Percentiles rank a stretch among this genome's conserved stretches.
Conservation (phyloP, 257 asterid species). For the Catharanthus roseus region DNA sequence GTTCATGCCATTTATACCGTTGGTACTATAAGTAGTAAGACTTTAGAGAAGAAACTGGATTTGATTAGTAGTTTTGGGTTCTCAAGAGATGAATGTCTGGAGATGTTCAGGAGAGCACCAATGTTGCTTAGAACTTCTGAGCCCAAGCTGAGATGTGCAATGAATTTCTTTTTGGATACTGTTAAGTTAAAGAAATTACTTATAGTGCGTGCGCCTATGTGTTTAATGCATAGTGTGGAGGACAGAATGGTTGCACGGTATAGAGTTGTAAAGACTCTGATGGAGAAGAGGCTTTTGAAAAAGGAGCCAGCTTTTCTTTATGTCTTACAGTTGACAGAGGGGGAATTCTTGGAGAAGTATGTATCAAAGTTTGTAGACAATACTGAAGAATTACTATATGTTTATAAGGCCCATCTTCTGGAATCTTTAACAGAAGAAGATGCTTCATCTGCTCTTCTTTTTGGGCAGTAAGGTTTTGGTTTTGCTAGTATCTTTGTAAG, state of each 20-base stretch:
- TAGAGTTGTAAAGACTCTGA: conserved; percentile 21
- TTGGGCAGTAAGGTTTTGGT: background rate
- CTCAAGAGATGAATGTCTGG: conserved; percentile 21
- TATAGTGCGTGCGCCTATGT: conserved; percentile 4
- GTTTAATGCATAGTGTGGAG: conserved; percentile 21
- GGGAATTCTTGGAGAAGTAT: conserved; percentile 18
- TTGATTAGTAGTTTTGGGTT: conserved; percentile 20
- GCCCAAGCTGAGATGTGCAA: conserved; percentile 17
- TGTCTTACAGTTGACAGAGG: conserved; percentile 10
- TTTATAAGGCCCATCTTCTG: conserved; percentile 16
- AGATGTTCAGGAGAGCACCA: conserved; percentile 26
- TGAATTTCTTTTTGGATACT: conserved; percentile 23
- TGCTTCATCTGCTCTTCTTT: background rate
- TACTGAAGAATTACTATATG: conserved; percentile 18
- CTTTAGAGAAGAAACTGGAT: conserved; percentile 12
- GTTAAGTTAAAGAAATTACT: conserved; percentile 11
- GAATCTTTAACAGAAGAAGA: conserved; percentile 2
- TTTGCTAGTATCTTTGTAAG: background rate
- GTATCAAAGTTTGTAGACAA: conserved; percentile 19
- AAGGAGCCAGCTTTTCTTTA: conserved; percentile 17
- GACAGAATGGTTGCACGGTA: conserved; percentile 27
- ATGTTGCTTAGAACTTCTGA: conserved; percentile 13
- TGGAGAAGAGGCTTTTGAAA: conserved; percentile 17
- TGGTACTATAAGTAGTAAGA: conserved; percentile 10
- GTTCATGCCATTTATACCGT: conserved; percentile 19